Base-by-base conservation (phyloP, 495 filamentous ascomycete species). In the Talaromyces wortmannii region DNA sequence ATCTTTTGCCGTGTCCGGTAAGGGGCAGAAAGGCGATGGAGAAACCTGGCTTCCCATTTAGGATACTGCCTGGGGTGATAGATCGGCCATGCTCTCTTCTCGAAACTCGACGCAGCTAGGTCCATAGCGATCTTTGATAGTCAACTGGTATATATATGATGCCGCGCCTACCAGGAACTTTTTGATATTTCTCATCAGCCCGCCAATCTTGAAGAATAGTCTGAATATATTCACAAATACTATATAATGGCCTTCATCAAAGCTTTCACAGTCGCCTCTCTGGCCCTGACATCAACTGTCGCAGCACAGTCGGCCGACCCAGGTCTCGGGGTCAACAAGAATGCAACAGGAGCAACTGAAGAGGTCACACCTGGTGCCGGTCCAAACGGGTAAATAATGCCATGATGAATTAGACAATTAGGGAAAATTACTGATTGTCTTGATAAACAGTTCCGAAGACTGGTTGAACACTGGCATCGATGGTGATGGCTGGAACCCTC, bases 381-480 rank as follows among this genome's bases (percentile, higher is more conserved):
- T 31, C 66, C 66, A 15, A 68, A 65, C 48, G 64, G 66, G 66
- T 68, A 59, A 45, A 44, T 47, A 12, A 33, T 18, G 51, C 55
- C 31, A 1, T 15, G 7, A 33, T 7, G n/a, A 31, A 1, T 16
- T 7, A 31, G 6, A 13, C 7, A 31, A 31, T 3, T 31, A 32
- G 42, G 4, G 3, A 12, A 16, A 4, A 4, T 16, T 44, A 44
- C 11, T 44, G 11, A 12, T 12, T n/a, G n/a, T n/a, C n/a, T n/a
- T 16, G 4, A 44, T 44, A 2, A 23, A 18, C 55, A 67, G 67
- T 47, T 66, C 66, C 17, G 67, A 71, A 42, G 63, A 67, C 45
- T 70, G 67, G 67, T 59, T 70, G 6, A 70, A 70, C 47, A 64
- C 64, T 16, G 67, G 67, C 40, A 52, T 71, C 48, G 60, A 57